Evolutionary conservation across 1,139 yeast species (phyloP).

Genomic region (Debaryomyces subglobosus): DNA sequence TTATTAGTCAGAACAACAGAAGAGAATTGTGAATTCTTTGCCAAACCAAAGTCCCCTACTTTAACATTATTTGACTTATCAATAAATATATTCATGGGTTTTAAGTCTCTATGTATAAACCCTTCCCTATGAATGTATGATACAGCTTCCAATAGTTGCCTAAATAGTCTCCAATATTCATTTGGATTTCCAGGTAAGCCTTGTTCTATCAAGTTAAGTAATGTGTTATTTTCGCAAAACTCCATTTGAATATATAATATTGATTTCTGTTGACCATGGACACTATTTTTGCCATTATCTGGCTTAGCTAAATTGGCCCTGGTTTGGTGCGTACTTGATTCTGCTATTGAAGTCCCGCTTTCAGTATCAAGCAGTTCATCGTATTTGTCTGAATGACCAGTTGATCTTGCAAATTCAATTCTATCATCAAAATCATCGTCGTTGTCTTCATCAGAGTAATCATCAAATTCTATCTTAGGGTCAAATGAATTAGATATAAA

Average conservation of each 20-base stretch:
- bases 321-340: neutral
- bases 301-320: slow-evolving; percentile 2
- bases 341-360: slow-evolving; percentile 1
- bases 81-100: slow-evolving; percentile 94
- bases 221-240: slow-evolving; percentile 92
- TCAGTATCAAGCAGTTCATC: slow-evolving; percentile 14
- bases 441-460: slow-evolving; percentile 38
- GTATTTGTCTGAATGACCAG: slow-evolving; percentile 20
- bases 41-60: slow-evolving; percentile 96
- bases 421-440: slow-evolving; percentile 26
- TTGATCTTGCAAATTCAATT: slow-evolving; percentile 32
- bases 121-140: slow-evolving; percentile 93
- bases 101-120: slow-evolving; percentile 90
- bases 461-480: slow-evolving; percentile 63
- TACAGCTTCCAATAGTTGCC: slow-evolving; percentile 90
- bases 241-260: slow-evolving; percentile 91
- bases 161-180: slow-evolving; percentile 86
- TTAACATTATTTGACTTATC: slow-evolving; percentile 87
- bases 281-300: neutral
- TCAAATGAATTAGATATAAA: slow-evolving; percentile 68
- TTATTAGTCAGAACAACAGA: slow-evolving; percentile 43
- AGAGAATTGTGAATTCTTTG: slow-evolving; percentile 67
- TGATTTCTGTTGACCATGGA: slow-evolving; percentile 43
- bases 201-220: slow-evolving; percentile 79
- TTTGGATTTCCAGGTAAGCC: slow-evolving; percentile 72